Evolutionary conservation across 768 basidiomycete genomes (phyloP), one percentile per base, ranked within the genome.

Genomic region (Sporobolomyces phaffii): DNA sequence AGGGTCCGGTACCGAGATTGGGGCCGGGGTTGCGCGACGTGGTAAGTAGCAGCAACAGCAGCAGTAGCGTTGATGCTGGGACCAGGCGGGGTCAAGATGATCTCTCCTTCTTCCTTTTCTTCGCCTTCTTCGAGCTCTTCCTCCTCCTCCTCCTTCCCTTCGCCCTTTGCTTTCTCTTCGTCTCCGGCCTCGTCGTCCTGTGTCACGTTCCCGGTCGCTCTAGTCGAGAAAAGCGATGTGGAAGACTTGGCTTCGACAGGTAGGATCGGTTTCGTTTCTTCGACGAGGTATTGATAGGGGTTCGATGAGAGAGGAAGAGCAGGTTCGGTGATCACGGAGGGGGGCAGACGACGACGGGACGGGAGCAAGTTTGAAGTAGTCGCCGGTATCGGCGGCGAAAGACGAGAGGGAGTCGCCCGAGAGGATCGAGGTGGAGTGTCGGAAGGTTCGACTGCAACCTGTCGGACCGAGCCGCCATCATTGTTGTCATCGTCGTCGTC

Each of bases 31-130:
- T n/a, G n/a, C n/a, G n/a, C n/a, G n/a, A n/a, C n/a, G n/a, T n/a
- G n/a, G n/a, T n/a, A n/a, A n/a, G n/a, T n/a, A n/a, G n/a, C n/a
- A n/a, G n/a, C n/a, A n/a, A n/a, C n/a, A n/a, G n/a, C n/a, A n/a
- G n/a, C n/a, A n/a, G n/a, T n/a, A n/a, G n/a, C n/a, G n/a, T n/a
- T n/a, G n/a, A n/a, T n/a, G n/a, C n/a, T n/a, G n/a, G n/a, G 8
- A 11, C 13, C 10, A 49, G 24, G 28, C 31, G 51, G 34, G 9
- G 51, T 17, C 13, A 18, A 22, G n/a, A 40, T 22, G 54, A 50
- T 50, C 24, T 61, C 60, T 4, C 60, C 48, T 61, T 61, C 60
- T 43, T 61, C 60, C 40, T 58, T 44, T 43, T 58, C 56, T 33
- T 58, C 56, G 2, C 56, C 54, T 29, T 56, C 54, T 28, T 56